Base-by-base conservation (phyloP, 371 early-diverging fungal genomes). In the Batkoa obscura region DNA sequence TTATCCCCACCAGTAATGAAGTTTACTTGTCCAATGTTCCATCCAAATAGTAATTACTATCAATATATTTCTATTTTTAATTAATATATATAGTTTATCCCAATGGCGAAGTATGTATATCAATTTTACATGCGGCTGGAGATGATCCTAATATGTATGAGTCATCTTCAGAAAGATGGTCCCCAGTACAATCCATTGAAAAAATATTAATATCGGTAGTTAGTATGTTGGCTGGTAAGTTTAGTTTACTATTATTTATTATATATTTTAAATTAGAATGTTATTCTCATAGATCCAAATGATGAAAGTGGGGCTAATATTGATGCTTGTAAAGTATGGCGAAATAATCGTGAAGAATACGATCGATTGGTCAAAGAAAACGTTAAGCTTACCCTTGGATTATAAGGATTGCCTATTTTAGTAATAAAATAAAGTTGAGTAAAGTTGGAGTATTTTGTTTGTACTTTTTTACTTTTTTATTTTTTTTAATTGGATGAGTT, bases 81-180 rank as follows among this genome's bases (percentile, higher is more conserved):
- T 31, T 12, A 43, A 53, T 9, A 23, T 43, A 34, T 31, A 36
- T 46, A 74, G 91, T 97, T 41, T 99, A 98, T 68, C 66, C 80
- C 12, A 90, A 98, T 72, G 99, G 99, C 46, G 85, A 83, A 4
- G 98, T 99, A 3, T 99, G 99, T 72, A 97, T 99, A 54, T 91
- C 92, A 5, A 99, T 99, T 62, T 75, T 99, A 37, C 99, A 99
- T 70, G 82, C 94, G 9, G 98, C 98, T 2, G 98, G 98, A n/a
- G 93, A 94, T 63, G 95, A 94, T 64, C 94, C 94, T 1, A 86
- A 90, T 69, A 83, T 84, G 76, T 94, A 95, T 64, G 96, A 95
- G 68, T 80, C 81, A 56, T 79, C 83, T 54, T 79, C 81, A 5
- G 94, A 94, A 67, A 72, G 97, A 56, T 95, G 95, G 97, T 83